Evolutionary conservation across 2,329 filamentous ascomycete genomes (phyloP).

Genomic region (Allantophomopsis cytisporea): DNA sequence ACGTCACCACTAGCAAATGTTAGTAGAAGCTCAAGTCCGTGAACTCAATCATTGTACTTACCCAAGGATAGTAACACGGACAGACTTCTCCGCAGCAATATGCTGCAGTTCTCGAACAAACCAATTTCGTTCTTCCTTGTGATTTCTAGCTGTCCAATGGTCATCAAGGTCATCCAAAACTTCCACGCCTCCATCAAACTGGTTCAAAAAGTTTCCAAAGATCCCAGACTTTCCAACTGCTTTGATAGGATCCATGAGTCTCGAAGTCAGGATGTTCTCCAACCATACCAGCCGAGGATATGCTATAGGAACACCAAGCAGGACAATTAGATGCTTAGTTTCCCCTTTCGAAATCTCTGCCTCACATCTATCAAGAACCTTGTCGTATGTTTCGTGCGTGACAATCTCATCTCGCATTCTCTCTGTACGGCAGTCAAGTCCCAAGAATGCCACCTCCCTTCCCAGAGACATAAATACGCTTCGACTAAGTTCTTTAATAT

Average conservation of each 20-base stretch:
- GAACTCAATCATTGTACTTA: slow-evolving; percentile 18
- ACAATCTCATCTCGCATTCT: slow-evolving; percentile 73
- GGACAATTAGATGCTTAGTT: slow-evolving; percentile 79
- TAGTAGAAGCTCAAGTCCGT: slow-evolving; percentile 4
- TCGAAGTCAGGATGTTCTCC: slow-evolving; percentile 67
- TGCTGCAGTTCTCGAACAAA: slow-evolving; percentile 88
- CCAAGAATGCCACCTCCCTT: slow-evolving; percentile 65
- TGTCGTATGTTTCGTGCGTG: slow-evolving; percentile 68
- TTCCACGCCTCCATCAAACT: slow-evolving; percentile 83
- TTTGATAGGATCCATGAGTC: slow-evolving; percentile 79
- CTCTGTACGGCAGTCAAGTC: slow-evolving; percentile 84
- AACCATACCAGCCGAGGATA: slow-evolving; percentile 67
- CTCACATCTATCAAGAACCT: slow-evolving; percentile 76
- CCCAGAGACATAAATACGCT: slow-evolving; percentile 80
- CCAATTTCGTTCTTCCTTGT: slow-evolving; percentile 80
- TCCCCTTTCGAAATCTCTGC: slow-evolving; percentile 70
- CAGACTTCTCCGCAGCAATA: slow-evolving; percentile 80
- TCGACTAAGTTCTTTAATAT: slow-evolving; percentile 75
- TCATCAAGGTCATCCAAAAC: slow-evolving; percentile 88
- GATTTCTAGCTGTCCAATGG: slow-evolving; percentile 93
- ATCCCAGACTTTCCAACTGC: slow-evolving; percentile 71
- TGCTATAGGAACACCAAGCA: slow-evolving; percentile 73
- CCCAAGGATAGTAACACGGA: slow-evolving; percentile 81
- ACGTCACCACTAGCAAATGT: slow-evolving; percentile 63
- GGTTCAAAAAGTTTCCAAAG: slow-evolving; percentile 70